Evolutionary conservation across 192 early-diverging fungal genomes (phyloP), one percentile per base, ranked within the genome.

Genomic region (Coemansia sp.): DNA sequence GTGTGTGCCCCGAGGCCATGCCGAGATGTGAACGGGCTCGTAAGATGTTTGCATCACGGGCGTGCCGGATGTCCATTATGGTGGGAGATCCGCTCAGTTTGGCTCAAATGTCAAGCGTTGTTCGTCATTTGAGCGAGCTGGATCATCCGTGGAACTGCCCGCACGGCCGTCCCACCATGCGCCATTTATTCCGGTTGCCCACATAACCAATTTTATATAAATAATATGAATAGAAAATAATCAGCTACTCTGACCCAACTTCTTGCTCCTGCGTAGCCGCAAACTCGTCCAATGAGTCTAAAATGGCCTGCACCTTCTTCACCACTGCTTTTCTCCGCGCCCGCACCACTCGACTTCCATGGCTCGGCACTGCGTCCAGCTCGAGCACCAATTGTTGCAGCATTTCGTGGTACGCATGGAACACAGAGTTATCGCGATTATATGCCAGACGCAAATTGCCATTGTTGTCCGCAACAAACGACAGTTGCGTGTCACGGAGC

Each of bases 141-240:
- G 86, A 94, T 38, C 94, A 96, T 64, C 97, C 97, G 10, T 98
- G 97, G 93, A 97, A 98, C 70, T 97, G 95, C 65, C 97, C 97
- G 17, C 97, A 98, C 68, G 97, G 97, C 2, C 70, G 97, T 4
- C 97, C 97, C 0, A 96, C 95, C 1, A 93, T 98, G 87, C 83
- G 97, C 50, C 93, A 96, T 70, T 66, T 99, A 12, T 64, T 85
- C 37, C 81, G 88, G 24, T 54, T 89, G 27, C 59, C 59, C 3
- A 3, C 7, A n/a, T 71, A 11, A 59, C 14, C 41, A 15, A 15
- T 37, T 49, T 23, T 50, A 19, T 50, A 50, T 22, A 15, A 45
- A 15, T 45, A 15, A 9, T 35, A 35, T 6, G 8, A 45, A 45
- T 14, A 12, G 39, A 41, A 12, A 8, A n/a, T 22, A 17, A 10